Evolutionary conservation across 768 basidiomycete genomes (phyloP).

Genomic region (Plicaturopsis crispa): DNA sequence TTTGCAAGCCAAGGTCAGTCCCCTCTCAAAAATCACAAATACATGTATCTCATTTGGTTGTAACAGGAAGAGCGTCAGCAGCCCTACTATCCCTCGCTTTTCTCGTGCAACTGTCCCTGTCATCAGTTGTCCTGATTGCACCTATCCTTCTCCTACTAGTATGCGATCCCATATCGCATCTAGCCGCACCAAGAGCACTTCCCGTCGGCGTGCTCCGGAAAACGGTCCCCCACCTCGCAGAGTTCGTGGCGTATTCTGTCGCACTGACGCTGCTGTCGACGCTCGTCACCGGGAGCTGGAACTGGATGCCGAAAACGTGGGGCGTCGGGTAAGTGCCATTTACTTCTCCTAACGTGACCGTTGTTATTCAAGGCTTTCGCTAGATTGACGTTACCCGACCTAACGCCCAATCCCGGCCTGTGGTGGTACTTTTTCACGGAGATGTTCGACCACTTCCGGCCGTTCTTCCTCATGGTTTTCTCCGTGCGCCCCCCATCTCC

Average conservation of each 20-base stretch:
- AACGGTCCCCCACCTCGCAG: constrained; percentile 24
- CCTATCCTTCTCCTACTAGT: constrained; percentile 63
- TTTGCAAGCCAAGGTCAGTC: constrained; percentile 60
- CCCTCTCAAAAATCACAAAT: too few relatives aligned
- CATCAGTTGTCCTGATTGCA: constrained; percentile 58
- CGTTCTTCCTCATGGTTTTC: constrained; percentile 93
- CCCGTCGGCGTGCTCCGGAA: constrained; percentile 11
- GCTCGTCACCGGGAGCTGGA: constrained; percentile 49
- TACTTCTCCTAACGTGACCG: neutral
- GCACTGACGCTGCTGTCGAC: constrained; percentile 44
- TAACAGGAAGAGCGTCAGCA: constrained; percentile 40
- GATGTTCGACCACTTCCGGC: constrained; percentile 97
- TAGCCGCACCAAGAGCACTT: constrained; percentile 50
- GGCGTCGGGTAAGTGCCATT: constrained; percentile 59
- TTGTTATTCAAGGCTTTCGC: constrained; percentile 6
- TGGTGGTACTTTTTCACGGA: constrained; percentile 99
- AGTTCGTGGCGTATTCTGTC: constrained; percentile 45
- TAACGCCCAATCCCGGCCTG: constrained; percentile 90
- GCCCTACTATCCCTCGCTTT: constrained; percentile 65
- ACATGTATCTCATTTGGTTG: neutral
- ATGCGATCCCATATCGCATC: constrained; percentile 52
- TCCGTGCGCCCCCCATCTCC: constrained; percentile 58
- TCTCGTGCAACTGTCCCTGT: constrained; percentile 64
- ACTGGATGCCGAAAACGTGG: constrained; percentile 78
- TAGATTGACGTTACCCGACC: constrained; percentile 77